Evolutionary conservation across 2,329 filamentous ascomycete species (phyloP), one percentile per base, ranked within the genome.

Genomic region (Claviceps fusiformis): DNA sequence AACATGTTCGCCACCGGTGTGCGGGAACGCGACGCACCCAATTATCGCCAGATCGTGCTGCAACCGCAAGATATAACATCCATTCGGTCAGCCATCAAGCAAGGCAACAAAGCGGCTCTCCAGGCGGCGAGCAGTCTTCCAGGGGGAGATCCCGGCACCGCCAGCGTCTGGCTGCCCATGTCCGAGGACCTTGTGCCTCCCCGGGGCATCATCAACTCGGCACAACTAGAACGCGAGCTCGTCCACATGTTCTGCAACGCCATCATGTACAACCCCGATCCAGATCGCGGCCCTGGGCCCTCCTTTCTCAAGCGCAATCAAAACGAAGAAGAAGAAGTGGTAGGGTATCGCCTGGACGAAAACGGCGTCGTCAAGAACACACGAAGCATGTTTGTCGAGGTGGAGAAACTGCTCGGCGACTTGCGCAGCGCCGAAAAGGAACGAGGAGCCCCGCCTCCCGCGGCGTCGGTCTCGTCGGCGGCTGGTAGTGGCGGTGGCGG

Each of bases 221-320:
- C 86, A 1, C 93, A 97, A 67, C 77, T 97, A 17, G 92, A 97
- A 70, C 89, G 90, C 61, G 92, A 97, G 68, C 75, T 97, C 11
- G 89, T 95, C 62, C 87, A 95, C 63, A 96, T 97, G 88, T 95
- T 97, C 68, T 89, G 90, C 61, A 97, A 97, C 64, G 92, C 93
- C 19, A 87, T 96, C 70, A 97, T 98, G 93, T 98, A 95, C 75
- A 97, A 97, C 63, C 84, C 87, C 0, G 89, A 95, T 59, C 83
- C 86, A 0, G 76, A 87, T 60, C 80, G 85, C 31, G 86, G 86
- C 0, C 82, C 86, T 10, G 85, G 85, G 0, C 74, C 77, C 2
- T 73, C 76, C 0, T 87, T 90, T 59, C 68, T 80, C 62, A 71
- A 72, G 55, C 64, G 71, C 45, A 64, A 71, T 46, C 64, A 67